Base-by-base conservation (phyloP, 768 basidiomycete species). In the Serpula lacrymans region DNA sequence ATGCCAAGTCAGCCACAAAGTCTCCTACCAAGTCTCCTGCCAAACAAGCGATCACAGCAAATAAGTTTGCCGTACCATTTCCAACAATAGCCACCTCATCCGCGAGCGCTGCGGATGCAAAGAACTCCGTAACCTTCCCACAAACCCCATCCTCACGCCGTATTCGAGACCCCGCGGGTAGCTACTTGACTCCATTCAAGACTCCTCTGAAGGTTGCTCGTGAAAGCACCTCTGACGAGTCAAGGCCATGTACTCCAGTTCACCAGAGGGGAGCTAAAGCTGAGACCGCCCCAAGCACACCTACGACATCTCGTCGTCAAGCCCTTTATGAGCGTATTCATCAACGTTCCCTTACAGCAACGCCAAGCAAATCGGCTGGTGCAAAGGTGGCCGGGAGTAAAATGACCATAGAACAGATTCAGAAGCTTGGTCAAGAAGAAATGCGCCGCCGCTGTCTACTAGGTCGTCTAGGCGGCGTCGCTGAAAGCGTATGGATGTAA, bases 401-500 rank as follows among this genome's bases (percentile, higher is more conserved):
- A 41, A 63, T 86, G 50, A 77, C 76, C 30, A 77, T 71, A 44
- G 85, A 86, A 39, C 76, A 84, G 48, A 68, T 88, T 46, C 59
- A 82, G 30, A 84, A 82, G 60, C 64, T 89, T 41, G 71, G 80
- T 29, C 87, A 88, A 54, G 87, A 89, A 43, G 88, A 87, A 55
- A 75, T 85, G 65, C 74, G 86, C 44, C 72, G 84, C 42, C 71
- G 88, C 26, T 88, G 84, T 49, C 58, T 90, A 22, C 69, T 92
- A 6, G 88, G 88, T 36, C 78, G 89, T 14, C 72, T 92, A 6
- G 74, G 75, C 20, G 82, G 84, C 8, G 77, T 92, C 21, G 89
- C 89, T n/a, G 88, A 92, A 55, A 85, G 88, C 48, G 76, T 84
- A 13, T 91, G 88, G 86, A 89, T 90, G 89, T 86, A 47, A 59